phyloP scores from a whole-genome alignment of 2,329 filamentous ascomycete genomes.

The Microcyclosporella mali region DNA sequence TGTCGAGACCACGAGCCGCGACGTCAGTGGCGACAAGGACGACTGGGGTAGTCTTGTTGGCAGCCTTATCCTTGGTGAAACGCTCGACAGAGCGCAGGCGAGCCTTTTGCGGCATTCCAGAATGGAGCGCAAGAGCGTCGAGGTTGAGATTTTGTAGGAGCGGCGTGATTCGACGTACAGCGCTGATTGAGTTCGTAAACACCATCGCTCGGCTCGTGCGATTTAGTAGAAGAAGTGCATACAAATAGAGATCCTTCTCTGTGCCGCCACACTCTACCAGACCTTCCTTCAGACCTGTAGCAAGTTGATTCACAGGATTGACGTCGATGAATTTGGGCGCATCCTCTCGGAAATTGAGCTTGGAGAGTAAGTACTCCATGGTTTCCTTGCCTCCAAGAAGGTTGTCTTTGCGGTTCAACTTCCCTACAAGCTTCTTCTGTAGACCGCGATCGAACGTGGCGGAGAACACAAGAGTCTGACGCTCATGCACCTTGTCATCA shows the following conservation, averaged over 20 bases:
- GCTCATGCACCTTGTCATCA: conserved; percentile 26
- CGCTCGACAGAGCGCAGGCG: conserved; percentile 87
- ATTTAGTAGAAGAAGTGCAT: conserved; percentile 77
- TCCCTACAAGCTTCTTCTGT: conserved; percentile 83
- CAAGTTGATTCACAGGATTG: conserved; percentile 86
- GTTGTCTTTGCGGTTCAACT: conserved; percentile 55
- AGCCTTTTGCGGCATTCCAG: conserved; percentile 92
- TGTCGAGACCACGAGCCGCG: conserved; percentile 87
- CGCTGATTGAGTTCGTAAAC: conserved; percentile 93
- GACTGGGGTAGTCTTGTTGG: conserved; percentile 39
- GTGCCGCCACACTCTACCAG: conserved; percentile 86
- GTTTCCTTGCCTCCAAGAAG: conserved; percentile 57
- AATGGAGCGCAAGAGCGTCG: conserved; percentile 73
- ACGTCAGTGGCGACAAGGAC: conserved; percentile 91
- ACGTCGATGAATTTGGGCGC: conserved; percentile 87
- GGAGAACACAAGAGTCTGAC: conserved; percentile 93
- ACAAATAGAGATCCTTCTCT: conserved; percentile 96
- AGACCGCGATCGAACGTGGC: conserved; percentile 89
- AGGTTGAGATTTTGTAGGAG: conserved; percentile 78
- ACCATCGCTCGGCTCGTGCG: conserved; percentile 75
- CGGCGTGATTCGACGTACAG: conserved; percentile 78
- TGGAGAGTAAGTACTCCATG: conserved; percentile 83
- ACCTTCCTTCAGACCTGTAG: conserved; percentile 75
- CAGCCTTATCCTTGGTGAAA: conserved; percentile 55
- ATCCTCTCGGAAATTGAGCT: conserved; percentile 77